Conservation (phyloP, 2,329 filamentous ascomycete species). For the Claviceps pazoutovae region DNA sequence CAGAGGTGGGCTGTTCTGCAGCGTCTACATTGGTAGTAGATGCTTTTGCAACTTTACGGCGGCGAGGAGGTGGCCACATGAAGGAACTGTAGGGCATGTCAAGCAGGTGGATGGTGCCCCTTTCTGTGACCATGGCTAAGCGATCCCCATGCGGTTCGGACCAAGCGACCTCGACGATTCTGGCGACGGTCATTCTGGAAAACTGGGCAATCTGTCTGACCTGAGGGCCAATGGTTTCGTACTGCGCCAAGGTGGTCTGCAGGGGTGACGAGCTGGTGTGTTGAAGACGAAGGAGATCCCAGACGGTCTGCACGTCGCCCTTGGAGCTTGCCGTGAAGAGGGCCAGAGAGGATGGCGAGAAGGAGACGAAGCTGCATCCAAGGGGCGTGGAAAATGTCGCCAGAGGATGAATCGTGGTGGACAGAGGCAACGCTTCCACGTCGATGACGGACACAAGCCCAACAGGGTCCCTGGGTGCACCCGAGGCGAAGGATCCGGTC, state of each 20-base stretch:
- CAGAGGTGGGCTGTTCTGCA: conserved; percentile 36
- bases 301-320: conserved; percentile 70
- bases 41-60: conserved; percentile 31
- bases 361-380: conserved; percentile 69
- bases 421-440: conserved; percentile 42
- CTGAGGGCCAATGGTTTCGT: conserved; percentile 34
- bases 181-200: conserved; percentile 79
- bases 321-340: conserved; percentile 71
- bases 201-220: conserved; percentile 82
- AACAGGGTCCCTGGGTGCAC: conserved; percentile 44
- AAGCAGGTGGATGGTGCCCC: conserved; percentile 88
- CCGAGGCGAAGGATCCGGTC: conserved; percentile 39
- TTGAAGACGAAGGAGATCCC: conserved; percentile 60
- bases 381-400: conserved; percentile 58
- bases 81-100: conserved; percentile 74
- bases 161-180: conserved; percentile 85
- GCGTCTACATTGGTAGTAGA: conserved; percentile 25
- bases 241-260: conserved; percentile 33
- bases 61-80: conserved; percentile 67
- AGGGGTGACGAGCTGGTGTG: conserved; percentile 47
- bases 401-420: conserved; percentile 43
- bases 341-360: conserved; percentile 58
- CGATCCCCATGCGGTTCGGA: conserved; percentile 67
- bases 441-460: conserved; percentile 65
- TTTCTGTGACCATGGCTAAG: conserved; percentile 79